Evolutionary conservation across 306 rosid species (phyloP).

Genomic region (Ceratonia siliqua): DNA sequence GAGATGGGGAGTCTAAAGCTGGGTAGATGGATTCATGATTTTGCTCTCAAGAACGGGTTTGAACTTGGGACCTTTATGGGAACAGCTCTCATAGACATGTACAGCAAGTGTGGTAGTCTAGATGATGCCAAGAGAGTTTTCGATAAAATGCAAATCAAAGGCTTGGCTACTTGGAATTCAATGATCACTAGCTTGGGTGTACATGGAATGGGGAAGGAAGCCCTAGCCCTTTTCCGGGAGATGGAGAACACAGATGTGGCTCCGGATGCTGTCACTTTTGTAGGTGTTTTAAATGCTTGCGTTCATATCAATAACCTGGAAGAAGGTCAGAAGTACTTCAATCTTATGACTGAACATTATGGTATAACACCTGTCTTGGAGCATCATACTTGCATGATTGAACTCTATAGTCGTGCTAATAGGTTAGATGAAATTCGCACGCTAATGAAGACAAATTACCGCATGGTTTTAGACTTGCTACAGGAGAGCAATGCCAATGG

Average conservation of each 20-base stretch:
- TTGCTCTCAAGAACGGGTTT: constrained; percentile 49
- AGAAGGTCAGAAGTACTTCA: constrained; percentile 42
- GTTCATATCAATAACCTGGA: constrained; percentile 32
- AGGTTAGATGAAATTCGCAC: constrained; percentile 31
- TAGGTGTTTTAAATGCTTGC: constrained; percentile 46
- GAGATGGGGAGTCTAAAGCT: constrained; percentile 58
- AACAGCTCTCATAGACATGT: constrained; percentile 71
- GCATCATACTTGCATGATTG: constrained; percentile 56
- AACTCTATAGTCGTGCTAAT: constrained; percentile 46
- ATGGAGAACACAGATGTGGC: constrained; percentile 44
- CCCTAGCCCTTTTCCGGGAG: constrained; percentile 45
- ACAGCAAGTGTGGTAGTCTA: constrained; percentile 71
- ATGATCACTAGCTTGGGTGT: constrained; percentile 81
- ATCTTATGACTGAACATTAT: constrained; percentile 52
- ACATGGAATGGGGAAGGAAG: constrained; percentile 62
- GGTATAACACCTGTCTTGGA: constrained; percentile 57
- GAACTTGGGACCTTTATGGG: constrained; percentile 55
- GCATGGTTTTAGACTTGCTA: constrained; percentile 40
- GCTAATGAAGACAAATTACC: constrained; percentile 3
- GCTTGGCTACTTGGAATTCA: constrained; percentile 72
- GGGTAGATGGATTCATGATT: constrained; percentile 63
- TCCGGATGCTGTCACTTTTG: constrained; percentile 51
- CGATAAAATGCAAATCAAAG: constrained; percentile 45
- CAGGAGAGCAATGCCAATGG: constrained; percentile 28
- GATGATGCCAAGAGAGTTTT: constrained; percentile 56